Evolutionary conservation across 768 basidiomycete species (phyloP).

Genomic region (Tylopilus balloui): DNA sequence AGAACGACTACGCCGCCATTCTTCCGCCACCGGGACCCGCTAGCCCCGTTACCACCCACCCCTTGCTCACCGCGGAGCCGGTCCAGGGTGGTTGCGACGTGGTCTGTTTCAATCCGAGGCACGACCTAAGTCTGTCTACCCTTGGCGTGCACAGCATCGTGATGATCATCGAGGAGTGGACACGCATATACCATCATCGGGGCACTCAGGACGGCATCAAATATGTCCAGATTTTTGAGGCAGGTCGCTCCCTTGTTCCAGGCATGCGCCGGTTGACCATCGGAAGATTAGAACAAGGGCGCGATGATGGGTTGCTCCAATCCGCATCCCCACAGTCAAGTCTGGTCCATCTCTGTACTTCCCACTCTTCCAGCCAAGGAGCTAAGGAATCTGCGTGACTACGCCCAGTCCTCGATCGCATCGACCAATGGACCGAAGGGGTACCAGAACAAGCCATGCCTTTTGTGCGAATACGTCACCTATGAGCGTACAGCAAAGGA

Average conservation of each 20-base stretch:
- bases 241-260: constrained; percentile 3
- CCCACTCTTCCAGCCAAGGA: constrained; percentile 71
- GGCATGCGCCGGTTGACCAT: constrained; percentile 1
- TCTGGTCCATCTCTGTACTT: constrained; percentile 73
- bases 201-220: constrained; percentile 62
- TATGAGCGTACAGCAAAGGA: constrained; percentile 54
- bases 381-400: constrained; percentile 50
- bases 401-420: constrained; percentile 35
- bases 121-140: constrained; percentile 78
- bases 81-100: constrained; percentile 86
- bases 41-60: constrained; percentile 50
- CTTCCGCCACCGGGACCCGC: constrained; percentile 57
- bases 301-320: constrained; percentile 95
- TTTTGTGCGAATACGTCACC: constrained; percentile 77
- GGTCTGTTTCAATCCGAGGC: constrained; percentile 78
- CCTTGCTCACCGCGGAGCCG: constrained; percentile 59
- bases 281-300: constrained; percentile 69
- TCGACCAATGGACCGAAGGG: constrained; percentile 50
- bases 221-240: constrained; percentile 91
- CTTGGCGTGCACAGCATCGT: constrained; percentile 55
- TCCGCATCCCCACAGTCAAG: constrained; percentile 91
- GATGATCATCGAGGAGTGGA: constrained; percentile 71
- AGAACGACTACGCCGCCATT: constrained; percentile 82
- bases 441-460: constrained; percentile 53
- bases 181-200: constrained; percentile 52